Evolutionary conservation across 176 grass and related monocot genomes (phyloP), one percentile per base, ranked within the genome.

Genomic region (Phragmites australis): DNA sequence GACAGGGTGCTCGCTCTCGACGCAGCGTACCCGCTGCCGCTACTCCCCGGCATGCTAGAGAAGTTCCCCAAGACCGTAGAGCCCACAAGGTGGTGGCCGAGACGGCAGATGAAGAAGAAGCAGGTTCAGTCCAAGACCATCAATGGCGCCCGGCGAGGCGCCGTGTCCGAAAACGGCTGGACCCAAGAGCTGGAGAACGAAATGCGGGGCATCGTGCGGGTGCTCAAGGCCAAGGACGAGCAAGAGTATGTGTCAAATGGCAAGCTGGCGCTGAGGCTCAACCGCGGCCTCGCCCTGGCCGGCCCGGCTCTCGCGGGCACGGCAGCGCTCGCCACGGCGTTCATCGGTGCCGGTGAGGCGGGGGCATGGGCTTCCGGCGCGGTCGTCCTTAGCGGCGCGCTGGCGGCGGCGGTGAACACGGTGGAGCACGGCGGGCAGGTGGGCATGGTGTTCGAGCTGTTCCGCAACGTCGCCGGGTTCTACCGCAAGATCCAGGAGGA

Each of bases 401-500:
- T 91, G 30, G 89, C 86, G 7, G 78, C 86, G 0, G 79, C 60
- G 5, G 75, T 45, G 56, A 89, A 92, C 80, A 92, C 86, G n/a
- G 11, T 86, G 23, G 90, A 92, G 74, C 86, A 92, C 39, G 86
- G 82, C 0, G 86, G 75, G 15, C 83, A 92, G 82, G 65, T 89
- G 7, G 90, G 90, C 31, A 92, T 92, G 90, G 39, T 92, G 75
- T 92, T 92, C 78, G 90, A 92, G 90, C 54, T 92, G 47, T 31
- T 34, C 30, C 83, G 80, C 5, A 92, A 92, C 83, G 70, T 45
- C 39, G 79, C 80, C 2, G 89, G 89, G 0, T 83, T 53, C 64
- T 93, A 90, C 78, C 63, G 72, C 0, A 82, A 78, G 85, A 1
- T 86, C 0, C 59, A 88, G 63, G 87, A 83, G 26, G 87, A 92